Evolutionary conservation across 78 protist genomes (phyloP).

Genomic region (Dictyostelium discoideum): DNA sequence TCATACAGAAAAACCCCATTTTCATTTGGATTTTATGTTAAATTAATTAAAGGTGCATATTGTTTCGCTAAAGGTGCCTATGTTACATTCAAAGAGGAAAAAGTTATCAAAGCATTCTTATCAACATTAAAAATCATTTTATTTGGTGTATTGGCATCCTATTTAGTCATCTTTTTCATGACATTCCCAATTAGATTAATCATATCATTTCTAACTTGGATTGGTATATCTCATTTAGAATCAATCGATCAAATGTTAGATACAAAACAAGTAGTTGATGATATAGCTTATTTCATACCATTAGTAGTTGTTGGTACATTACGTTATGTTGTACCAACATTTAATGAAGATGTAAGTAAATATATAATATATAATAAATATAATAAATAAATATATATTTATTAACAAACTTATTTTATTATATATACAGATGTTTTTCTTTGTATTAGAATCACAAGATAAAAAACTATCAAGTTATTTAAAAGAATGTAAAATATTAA

Average conservation of each 20-base stretch:
- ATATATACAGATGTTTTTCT: slow-evolving; percentile 19
- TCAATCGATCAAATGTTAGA: neutral
- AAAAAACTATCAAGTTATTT: slow-evolving; percentile 1
- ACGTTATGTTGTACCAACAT: slow-evolving; percentile 56
- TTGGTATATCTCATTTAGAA: neutral
- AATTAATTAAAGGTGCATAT: slow-evolving; percentile 31
- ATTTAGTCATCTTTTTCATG: neutral
- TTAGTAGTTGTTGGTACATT: slow-evolving; percentile 50
- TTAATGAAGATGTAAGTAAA: slow-evolving; percentile 70
- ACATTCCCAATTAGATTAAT: slow-evolving; percentile 23
- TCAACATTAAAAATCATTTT: slow-evolving; percentile 7
- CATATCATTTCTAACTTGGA: neutral
- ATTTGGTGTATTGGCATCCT: slow-evolving; percentile 33
- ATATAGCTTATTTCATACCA: slow-evolving; percentile 49
- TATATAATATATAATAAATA: too few species aligned
- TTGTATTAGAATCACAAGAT: slow-evolving; percentile 34
- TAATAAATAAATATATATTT: neutral
- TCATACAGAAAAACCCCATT: slow-evolving; percentile 37
- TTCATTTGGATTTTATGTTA: slow-evolving; percentile 30
- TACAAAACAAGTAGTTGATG: neutral
- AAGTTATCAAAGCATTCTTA: neutral
- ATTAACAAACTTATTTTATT: too few species aligned
- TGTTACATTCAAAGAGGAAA: neutral
- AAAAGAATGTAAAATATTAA: slow-evolving; percentile 25
- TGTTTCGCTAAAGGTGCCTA: neutral